phyloP scores from a whole-genome alignment of 2,329 filamentous ascomycete genomes.

The Phialophora expanda region DNA sequence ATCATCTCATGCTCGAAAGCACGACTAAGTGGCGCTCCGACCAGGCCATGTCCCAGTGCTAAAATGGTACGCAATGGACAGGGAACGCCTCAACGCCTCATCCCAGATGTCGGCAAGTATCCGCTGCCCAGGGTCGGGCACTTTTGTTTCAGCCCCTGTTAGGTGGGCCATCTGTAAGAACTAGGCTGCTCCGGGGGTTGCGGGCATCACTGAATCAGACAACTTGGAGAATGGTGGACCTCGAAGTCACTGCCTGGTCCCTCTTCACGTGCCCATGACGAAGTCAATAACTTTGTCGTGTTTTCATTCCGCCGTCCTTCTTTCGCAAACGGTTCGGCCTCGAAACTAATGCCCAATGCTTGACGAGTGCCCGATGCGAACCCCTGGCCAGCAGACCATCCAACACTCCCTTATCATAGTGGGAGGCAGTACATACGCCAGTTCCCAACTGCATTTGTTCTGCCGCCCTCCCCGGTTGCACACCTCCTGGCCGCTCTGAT shows the following conservation, averaged over 20 bases:
- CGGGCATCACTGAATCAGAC: conserved; percentile 31
- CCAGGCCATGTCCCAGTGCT: conserved; percentile 17
- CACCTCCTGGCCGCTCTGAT: conserved; percentile 26
- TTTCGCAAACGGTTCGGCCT: conserved; percentile 21
- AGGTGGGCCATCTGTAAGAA: conserved; percentile 33
- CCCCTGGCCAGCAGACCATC: conserved; percentile 24
- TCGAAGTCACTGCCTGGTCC: conserved; percentile 23
- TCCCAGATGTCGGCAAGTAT: conserved; percentile 30
- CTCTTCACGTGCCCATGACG: conserved; percentile 32
- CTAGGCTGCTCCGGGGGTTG: conserved; percentile 29
- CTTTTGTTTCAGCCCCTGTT: conserved; percentile 36
- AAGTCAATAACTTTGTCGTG: conserved; percentile 29
- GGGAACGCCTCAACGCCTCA: conserved; percentile 27
- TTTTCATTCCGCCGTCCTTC: conserved; percentile 17
- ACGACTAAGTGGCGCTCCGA: conserved; percentile 26
- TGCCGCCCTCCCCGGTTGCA: conserved; percentile 18
- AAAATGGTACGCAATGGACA: conserved; percentile 21
- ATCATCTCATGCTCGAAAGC: conserved; percentile 1
- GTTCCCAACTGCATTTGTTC: conserved; percentile 13
- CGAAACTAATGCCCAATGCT: conserved; percentile 31
- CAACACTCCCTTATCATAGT: conserved; percentile 27
- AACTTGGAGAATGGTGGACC: conserved; percentile 12
- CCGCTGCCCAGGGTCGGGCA: conserved; percentile 29
- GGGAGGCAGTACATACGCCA: conserved; percentile 22
- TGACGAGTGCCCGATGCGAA: conserved; percentile 29